These are phyloP conservation scores for Epichloe glyceriae DNA, from an alignment of 2,329 filamentous ascomycete genomes.

Conservation along the genomic window DNA sequence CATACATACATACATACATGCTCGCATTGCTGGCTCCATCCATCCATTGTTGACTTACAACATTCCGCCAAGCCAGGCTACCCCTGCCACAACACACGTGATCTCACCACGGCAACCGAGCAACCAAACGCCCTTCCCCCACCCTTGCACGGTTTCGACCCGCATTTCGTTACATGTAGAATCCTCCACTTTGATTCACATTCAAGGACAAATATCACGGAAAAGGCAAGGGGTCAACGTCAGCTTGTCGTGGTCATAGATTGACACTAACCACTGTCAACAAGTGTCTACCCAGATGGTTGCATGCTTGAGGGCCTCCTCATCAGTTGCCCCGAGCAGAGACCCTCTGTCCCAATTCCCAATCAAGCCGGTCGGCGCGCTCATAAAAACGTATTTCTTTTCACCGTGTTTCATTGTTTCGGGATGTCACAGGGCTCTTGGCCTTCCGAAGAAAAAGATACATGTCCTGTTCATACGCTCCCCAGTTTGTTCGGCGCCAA, in stretches of 20 bases:
- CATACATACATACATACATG: neutral
- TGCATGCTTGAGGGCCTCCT: no score
- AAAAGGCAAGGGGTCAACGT: no score
- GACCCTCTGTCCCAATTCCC: neutral
- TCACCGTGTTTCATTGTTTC: neutral
- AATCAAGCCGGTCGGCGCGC: neutral
- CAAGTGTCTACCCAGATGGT: no score
- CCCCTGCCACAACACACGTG: slow-evolving; percentile 14
- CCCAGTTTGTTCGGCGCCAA: neutral
- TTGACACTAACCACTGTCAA: no score
- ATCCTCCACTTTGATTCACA: no score
- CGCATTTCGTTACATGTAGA: neutral
- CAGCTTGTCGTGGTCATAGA: no score
- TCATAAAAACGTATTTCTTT: neutral
- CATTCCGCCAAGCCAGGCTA: neutral
- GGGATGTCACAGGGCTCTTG: neutral
- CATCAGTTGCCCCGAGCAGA: no score
- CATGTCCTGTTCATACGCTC: neutral
- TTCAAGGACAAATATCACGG: no score
- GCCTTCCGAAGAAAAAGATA: neutral
- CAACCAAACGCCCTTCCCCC: neutral
- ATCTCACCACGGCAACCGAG: slow-evolving; percentile 21
- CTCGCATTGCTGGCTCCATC: neutral
- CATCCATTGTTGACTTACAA: slow-evolving; percentile 14
- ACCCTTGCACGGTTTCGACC: neutral